Evolutionary conservation across 1,284 basidiomycete genomes (phyloP), one percentile per base, ranked within the genome.

Genomic region (Melampsora larici-populina): DNA sequence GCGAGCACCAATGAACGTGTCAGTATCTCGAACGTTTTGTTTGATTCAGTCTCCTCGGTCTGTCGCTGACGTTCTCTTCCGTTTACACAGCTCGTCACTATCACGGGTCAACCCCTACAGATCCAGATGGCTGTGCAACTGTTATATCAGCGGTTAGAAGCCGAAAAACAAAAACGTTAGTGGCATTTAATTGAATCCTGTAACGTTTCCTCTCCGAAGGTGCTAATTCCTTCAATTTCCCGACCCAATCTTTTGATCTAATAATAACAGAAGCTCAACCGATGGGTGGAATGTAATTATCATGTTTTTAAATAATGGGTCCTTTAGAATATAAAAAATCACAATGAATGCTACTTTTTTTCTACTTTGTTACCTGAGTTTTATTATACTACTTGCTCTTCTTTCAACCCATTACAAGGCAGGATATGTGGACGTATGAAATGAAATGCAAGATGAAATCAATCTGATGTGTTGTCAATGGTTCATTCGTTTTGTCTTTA

Each of bases 101-200:
- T 97, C 81, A 96, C 94, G 17, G 97, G 97, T 9, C 91, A 92
- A 81, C 94, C 94, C 2, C 87, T 89, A 6, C 95, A 96, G 83
- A 97, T 99, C 80, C 94, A 97, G 84, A 92, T 94, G 88, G 97
- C 97, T 3, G 94, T 99, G 36, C 90, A 93, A 81, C 84, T 99
- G 81, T 86, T 99, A 81, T 97, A 97, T 84, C 90, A 93, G 29
- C 65, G 74, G 15, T 69, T 76, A 48, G 74, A 76, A 36, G 74
- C 74, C 33, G 74, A 76, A 63, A 76, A 76, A 63, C 74, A 69
- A 43, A 76, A 76, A 40, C 67, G 74, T 76, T 18, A 36, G 74
- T 68, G 21, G 17, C 21, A 17, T 65, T 21, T 67, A 33, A 7
- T 11, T 29, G 13, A 40, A 21, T 21, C n/a, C 49, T 36, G 26